A percentile compares a stretch with the other conserved stretches of the same genome.
Evolutionary conservation across 2,329 filamentous ascomycete species (phyloP).

Genomic region (Monascus ruber): DNA sequence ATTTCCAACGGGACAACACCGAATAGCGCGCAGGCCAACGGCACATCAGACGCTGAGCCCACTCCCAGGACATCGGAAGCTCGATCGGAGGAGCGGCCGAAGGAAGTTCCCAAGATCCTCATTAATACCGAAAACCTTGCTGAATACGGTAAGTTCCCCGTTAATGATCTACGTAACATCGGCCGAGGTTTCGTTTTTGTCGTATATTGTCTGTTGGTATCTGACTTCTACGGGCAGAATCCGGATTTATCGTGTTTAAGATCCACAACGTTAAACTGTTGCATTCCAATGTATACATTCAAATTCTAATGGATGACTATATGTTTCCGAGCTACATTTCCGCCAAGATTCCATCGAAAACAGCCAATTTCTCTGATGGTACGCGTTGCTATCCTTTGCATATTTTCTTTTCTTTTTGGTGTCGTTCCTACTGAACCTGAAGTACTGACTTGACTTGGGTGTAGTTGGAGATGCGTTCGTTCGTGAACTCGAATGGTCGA

Average conservation of each 20-base stretch:
- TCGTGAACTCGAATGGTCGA: conserved; percentile 92
- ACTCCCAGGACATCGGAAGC: conserved; percentile 37
- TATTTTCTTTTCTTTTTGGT: background rate
- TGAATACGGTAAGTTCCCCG: conserved; percentile 51
- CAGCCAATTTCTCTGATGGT: conserved; percentile 72
- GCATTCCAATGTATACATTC: conserved; percentile 62
- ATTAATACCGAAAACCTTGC: conserved; percentile 70
- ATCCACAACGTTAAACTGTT: conserved; percentile 81
- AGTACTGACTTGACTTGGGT: conserved; percentile 8
- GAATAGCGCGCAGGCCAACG: background rate
- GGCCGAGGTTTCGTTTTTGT: too few species aligned
- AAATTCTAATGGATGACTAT: conserved; percentile 91
- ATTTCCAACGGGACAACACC: background rate
- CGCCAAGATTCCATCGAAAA: conserved; percentile 57
- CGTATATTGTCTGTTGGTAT: background rate
- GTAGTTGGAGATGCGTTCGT: conserved; percentile 82
- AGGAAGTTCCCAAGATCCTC: conserved; percentile 60
- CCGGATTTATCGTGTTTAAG: conserved; percentile 87
- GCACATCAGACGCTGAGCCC: conserved; percentile 2
- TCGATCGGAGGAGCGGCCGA: conserved; percentile 34
- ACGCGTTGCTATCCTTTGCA: conserved; percentile 11
- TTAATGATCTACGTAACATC: too few species aligned
- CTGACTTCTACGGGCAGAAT: conserved; percentile 47
- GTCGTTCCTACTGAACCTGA: background rate
- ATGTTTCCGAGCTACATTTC: conserved; percentile 81